Percentiles rank a stretch among this genome's conserved stretches.
These are phyloP conservation scores for Barnettozyma wickerhamii DNA, from an alignment of 805 yeast genomes.

Conservation along the genomic window DNA sequence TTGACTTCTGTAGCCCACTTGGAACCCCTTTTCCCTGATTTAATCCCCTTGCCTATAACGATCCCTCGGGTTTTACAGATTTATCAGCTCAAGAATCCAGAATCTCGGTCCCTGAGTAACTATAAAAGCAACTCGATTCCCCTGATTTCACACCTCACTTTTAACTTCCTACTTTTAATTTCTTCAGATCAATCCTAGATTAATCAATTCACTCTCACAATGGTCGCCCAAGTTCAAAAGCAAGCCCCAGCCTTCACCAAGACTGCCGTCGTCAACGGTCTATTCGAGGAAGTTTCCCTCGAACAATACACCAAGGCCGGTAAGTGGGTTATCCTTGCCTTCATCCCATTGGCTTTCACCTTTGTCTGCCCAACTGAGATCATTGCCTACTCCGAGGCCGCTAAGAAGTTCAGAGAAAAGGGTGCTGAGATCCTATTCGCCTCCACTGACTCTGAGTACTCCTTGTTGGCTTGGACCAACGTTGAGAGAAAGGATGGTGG, in stretches of 20 bases:
- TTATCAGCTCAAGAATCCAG: not conserved
- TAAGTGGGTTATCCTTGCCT: slow-evolving; percentile 95
- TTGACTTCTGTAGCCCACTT: not conserved
- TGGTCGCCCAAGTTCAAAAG: slow-evolving; percentile 89
- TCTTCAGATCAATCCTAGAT: not conserved
- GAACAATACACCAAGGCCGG: slow-evolving; percentile 83
- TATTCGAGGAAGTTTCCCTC: slow-evolving; percentile 89
- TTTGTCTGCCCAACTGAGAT: slow-evolving; percentile 99
- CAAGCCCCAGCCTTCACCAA: slow-evolving; percentile 96
- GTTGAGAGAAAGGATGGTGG: slow-evolving; percentile 97
- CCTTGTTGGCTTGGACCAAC: slow-evolving; percentile 97
- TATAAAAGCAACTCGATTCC: not conserved
- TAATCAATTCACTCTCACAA: slow-evolving; percentile 31
- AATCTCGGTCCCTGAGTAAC: not conserved
- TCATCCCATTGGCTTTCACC: slow-evolving; percentile 98
- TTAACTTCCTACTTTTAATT: not conserved
- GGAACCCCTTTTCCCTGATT: not conserved
- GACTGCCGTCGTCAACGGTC: slow-evolving; percentile 96
- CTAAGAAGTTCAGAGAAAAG: slow-evolving; percentile 80
- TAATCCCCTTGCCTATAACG: not conserved
- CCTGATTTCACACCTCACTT: not conserved
- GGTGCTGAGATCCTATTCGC: slow-evolving; percentile 90
- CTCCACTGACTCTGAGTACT: slow-evolving; percentile 97
- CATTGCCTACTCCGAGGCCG: slow-evolving; percentile 97
- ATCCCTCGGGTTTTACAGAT: not conserved